phyloP scores from a whole-genome alignment of 2,329 filamentous ascomycete species.

The Cladosporium oxysporum region DNA sequence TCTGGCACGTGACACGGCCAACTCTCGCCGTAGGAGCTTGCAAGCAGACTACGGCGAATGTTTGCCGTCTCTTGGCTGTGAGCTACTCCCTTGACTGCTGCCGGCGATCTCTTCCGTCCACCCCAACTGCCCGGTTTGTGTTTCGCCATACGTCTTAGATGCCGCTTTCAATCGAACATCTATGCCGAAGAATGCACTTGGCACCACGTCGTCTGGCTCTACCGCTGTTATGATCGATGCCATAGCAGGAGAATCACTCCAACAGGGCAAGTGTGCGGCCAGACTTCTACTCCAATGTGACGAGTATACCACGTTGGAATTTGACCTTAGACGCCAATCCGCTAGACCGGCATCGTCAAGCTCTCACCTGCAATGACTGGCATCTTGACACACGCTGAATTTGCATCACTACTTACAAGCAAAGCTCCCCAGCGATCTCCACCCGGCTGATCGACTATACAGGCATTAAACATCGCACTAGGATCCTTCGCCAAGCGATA shows the following conservation, averaged over 20 bases:
- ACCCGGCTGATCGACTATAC: background rate
- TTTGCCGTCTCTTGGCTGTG: background rate
- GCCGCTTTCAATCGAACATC: background rate
- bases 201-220: background rate
- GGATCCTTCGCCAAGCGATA: background rate
- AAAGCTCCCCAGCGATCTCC: background rate
- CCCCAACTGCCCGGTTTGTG: background rate
- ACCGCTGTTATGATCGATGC: background rate
- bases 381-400: background rate
- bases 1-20: background rate
- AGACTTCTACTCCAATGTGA: background rate
- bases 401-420: background rate
- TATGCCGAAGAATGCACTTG: background rate
- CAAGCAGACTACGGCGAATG: background rate
- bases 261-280: background rate
- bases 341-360: background rate
- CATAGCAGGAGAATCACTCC: too few relatives aligned
- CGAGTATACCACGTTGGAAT: background rate
- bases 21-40: background rate
- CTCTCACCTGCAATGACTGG: background rate
- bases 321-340: too few relatives aligned
- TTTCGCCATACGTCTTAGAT: background rate
- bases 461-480: background rate
- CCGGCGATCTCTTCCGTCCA: background rate
- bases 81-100: background rate